These are phyloP conservation scores for Suillus subalutaceus DNA, from an alignment of 768 basidiomycete species.

Conservation along the genomic window DNA sequence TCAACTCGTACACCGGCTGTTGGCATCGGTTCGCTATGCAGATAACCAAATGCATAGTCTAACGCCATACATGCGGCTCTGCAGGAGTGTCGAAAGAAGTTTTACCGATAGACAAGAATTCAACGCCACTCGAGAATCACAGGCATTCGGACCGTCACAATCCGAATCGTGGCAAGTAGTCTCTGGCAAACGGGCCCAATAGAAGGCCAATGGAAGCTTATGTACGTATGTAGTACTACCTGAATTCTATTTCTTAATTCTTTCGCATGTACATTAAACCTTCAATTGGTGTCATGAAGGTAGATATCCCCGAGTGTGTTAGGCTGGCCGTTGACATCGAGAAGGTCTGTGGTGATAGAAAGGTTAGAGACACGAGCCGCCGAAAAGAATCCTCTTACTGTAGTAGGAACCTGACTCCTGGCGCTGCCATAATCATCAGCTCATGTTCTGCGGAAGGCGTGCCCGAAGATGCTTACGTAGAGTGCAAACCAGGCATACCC, in stretches of 20 bases:
- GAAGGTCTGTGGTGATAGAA: constrained; percentile 37
- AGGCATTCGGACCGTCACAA: constrained; percentile 2
- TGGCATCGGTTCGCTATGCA: neutral
- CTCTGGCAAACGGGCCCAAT: too few relatives aligned
- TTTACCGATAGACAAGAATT: neutral
- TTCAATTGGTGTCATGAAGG: constrained; percentile 30
- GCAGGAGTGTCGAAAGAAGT: constrained; percentile 1
- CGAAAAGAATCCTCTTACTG: constrained; percentile 35
- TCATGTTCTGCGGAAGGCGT: neutral
- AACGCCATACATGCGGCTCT: neutral
- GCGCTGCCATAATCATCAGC: constrained; percentile 34
- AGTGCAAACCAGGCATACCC: constrained; percentile 24
- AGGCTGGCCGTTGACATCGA: constrained; percentile 46
- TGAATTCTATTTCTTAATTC: neutral
- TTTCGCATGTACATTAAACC: neutral
- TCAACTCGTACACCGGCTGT: neutral
- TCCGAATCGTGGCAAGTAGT: neutral
- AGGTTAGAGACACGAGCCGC: neutral
- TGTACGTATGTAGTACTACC: neutral
- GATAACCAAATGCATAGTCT: neutral
- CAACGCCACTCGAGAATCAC: constrained; percentile 2
- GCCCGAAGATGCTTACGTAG: constrained; percentile 14
- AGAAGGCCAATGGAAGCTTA: too few relatives aligned
- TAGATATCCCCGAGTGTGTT: constrained; percentile 50
- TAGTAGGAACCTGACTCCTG: constrained; percentile 42